These are phyloP conservation scores for Blattamonas nauphoetae DNA, from an alignment of 78 protist species.

Conservation along the genomic window DNA sequence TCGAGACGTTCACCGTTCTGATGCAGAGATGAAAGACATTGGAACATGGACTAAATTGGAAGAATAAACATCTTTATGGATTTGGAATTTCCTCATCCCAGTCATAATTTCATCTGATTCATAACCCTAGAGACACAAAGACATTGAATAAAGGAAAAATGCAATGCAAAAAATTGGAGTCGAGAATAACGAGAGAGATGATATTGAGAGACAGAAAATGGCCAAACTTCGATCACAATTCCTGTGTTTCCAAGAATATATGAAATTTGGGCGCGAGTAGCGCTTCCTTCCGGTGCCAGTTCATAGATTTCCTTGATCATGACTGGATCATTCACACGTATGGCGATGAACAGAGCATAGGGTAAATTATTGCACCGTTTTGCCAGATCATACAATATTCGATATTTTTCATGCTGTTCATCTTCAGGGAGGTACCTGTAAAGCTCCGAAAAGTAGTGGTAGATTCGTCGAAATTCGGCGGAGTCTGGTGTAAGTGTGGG, in stretches of 20 bases:
- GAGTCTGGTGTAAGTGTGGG: background rate
- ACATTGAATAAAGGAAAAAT: no score
- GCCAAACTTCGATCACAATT: no score
- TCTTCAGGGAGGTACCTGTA: background rate
- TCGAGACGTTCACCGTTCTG: constrained; percentile 48
- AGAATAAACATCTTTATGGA: no score
- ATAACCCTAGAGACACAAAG: no score
- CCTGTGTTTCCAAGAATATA: background rate
- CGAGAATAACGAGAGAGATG: no score
- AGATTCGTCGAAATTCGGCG: background rate
- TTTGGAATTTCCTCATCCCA: no score
- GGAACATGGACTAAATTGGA: no score
- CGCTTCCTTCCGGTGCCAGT: background rate
- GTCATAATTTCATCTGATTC: no score
- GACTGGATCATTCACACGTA: background rate
- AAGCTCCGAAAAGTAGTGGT: background rate
- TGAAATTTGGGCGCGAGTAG: background rate
- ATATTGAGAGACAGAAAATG: no score
- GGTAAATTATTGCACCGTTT: background rate
- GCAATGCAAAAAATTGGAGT: no score
- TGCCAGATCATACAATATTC: background rate
- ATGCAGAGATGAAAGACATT: no score
- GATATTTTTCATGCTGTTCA: background rate
- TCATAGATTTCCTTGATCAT: background rate
- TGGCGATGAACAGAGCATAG: background rate